These are phyloP conservation scores for Nothophaeocryptopus gaeumannii DNA, from an alignment of 2,329 filamentous ascomycete species.

Conservation along the genomic window DNA sequence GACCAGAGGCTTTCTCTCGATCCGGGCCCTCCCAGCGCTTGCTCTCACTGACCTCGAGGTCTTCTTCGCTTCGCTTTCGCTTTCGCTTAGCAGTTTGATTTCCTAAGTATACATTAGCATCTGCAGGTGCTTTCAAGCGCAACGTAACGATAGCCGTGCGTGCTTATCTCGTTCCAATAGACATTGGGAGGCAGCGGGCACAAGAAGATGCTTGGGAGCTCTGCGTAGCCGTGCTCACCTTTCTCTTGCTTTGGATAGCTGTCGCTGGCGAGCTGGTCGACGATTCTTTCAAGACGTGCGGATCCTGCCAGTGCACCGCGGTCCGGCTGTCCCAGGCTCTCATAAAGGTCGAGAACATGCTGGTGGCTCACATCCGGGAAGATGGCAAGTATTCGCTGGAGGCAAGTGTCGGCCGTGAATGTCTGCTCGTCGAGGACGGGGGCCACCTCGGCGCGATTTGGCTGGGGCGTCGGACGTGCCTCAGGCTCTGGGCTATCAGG, in stretches of 20 bases:
- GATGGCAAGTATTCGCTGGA: slow-evolving; percentile 31
- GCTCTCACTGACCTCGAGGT: slow-evolving; percentile 21
- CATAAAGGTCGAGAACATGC: slow-evolving; percentile 29
- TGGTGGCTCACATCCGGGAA: slow-evolving; percentile 37
- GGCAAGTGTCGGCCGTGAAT: slow-evolving; percentile 25
- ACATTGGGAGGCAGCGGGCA: no score
- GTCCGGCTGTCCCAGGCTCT: slow-evolving; percentile 12
- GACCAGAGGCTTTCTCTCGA: slow-evolving; percentile 15
- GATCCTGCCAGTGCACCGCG: slow-evolving; percentile 13
- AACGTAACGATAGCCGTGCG: no score
- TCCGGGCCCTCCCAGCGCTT: slow-evolving; percentile 25
- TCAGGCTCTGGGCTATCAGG: slow-evolving; percentile 22
- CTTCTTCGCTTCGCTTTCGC: slow-evolving; percentile 22
- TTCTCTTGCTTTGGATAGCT: slow-evolving; percentile 33
- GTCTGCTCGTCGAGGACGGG: not conserved
- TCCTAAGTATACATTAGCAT: no score
- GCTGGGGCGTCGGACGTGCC: not conserved
- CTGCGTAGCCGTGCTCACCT: not conserved
- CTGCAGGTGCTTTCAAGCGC: no score
- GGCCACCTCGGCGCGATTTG: not conserved
- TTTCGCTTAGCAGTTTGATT: slow-evolving; percentile 30
- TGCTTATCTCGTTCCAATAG: no score
- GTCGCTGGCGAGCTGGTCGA: slow-evolving; percentile 28
- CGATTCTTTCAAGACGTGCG: slow-evolving; percentile 27
- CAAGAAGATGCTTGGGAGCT: no score